Conservation (phyloP, 2,329 filamentous ascomycete species). For the Ustilaginoidea virens region DNA sequence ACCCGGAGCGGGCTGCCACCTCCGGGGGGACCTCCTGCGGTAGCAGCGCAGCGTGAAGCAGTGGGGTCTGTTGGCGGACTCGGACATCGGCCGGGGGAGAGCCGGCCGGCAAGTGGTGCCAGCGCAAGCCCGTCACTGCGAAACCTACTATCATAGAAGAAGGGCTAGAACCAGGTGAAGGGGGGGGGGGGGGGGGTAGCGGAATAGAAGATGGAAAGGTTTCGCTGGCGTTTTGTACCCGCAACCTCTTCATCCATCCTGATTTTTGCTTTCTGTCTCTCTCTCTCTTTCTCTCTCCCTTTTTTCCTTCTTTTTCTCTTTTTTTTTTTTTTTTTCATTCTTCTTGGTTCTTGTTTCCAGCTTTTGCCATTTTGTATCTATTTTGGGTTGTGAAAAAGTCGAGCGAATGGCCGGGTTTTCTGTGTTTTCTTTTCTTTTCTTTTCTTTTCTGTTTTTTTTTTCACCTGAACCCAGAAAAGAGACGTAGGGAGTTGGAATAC, state of each 20-base stretch:
- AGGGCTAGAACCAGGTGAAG: background rate
- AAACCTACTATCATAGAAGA: slow-evolving; percentile 49
- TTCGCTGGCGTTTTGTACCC: background rate
- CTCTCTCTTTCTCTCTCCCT: background rate
- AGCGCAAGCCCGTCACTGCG: slow-evolving; percentile 64
- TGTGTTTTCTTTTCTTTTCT: no score
- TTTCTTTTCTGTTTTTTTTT: no score
- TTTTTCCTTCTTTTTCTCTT: background rate
- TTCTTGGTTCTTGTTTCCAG: background rate
- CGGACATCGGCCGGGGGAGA: slow-evolving; percentile 20
- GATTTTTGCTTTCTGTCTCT: background rate
- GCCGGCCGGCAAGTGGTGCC: slow-evolving; percentile 43
- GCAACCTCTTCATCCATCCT: background rate
- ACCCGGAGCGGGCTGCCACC: slow-evolving; percentile 22
- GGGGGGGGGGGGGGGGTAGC: background rate
- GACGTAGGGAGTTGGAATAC: no score
- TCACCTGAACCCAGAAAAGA: no score
- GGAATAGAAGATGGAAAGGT: background rate
- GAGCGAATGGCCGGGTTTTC: no score
- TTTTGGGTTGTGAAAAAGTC: slow-evolving; percentile 1
- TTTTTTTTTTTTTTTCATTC: background rate
- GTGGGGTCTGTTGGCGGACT: slow-evolving; percentile 11
- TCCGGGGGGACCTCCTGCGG: slow-evolving; percentile 8
- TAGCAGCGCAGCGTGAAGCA: slow-evolving; percentile 10
- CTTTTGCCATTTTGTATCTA: no score